Evolutionary conservation across 345 rosid species (phyloP).

Genomic region (Fremontodendron californicum): DNA sequence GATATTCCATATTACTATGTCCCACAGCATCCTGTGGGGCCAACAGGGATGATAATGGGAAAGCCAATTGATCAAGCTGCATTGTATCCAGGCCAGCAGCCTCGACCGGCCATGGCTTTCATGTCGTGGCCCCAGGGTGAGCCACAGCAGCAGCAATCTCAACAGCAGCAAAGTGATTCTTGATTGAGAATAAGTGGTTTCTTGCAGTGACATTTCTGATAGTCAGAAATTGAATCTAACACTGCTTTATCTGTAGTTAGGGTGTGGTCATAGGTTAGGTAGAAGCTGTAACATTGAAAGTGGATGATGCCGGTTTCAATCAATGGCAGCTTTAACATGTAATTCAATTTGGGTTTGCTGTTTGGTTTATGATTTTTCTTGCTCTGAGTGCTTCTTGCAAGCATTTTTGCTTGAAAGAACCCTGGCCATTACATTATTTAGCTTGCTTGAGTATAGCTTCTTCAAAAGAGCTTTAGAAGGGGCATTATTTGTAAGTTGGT

Average conservation of each 20-base stretch:
- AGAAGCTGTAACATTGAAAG: conserved; percentile 9
- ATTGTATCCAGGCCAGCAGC: conserved; percentile 26
- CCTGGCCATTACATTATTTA: neutral
- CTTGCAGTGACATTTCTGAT: neutral
- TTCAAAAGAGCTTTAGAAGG: no score
- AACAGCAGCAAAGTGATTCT: conserved; percentile 26
- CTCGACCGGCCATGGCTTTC: conserved; percentile 30
- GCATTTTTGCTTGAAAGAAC: neutral
- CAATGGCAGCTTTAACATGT: neutral
- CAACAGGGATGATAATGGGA: conserved; percentile 41
- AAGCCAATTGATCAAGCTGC: conserved; percentile 34
- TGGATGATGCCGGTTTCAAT: neutral
- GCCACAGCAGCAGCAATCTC: conserved; percentile 24
- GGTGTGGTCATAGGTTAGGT: conserved; percentile 8
- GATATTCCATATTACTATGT: conserved; percentile 40
- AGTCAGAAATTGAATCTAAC: neutral
- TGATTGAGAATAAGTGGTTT: conserved; percentile 6
- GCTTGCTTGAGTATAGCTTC: neutral
- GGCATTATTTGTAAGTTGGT: no score
- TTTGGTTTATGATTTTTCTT: neutral
- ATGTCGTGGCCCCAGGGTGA: conserved; percentile 36
- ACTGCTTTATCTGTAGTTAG: conserved; percentile 6
- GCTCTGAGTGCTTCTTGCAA: neutral
- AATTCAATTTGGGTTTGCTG: neutral
- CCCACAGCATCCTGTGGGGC: conserved; percentile 33